Percentiles rank a stretch among this genome's conserved stretches.
These are phyloP conservation scores for Vaccinium myrtillus DNA, from an alignment of 148 eudicot genomes.

Conservation along the genomic window DNA sequence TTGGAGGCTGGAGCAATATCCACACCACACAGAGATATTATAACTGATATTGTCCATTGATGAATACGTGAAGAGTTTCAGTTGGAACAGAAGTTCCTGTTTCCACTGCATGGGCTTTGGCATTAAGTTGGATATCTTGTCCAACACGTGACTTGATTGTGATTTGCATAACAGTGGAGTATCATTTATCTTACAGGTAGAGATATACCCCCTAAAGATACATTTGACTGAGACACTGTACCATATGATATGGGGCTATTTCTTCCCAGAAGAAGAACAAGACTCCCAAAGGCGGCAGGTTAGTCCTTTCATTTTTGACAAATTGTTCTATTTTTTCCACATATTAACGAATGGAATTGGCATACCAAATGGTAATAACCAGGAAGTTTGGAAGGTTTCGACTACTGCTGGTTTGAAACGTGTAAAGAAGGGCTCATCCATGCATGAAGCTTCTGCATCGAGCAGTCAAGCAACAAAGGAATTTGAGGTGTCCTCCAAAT, in stretches of 20 bases:
- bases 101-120: neutral
- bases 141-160: neutral
- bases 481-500: slow-evolving; percentile 54
- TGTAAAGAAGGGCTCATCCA: slow-evolving; percentile 64
- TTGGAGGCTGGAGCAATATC: slow-evolving; percentile 1
- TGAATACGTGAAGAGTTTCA: neutral
- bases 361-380: slow-evolving; percentile 22
- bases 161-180: slow-evolving; percentile 9
- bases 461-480: slow-evolving; percentile 52
- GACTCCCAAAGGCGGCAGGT: slow-evolving; percentile 98
- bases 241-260: slow-evolving; percentile 93
- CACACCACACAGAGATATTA: neutral
- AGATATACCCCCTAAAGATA: slow-evolving; percentile 92
- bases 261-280: slow-evolving; percentile 99
- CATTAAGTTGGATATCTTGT: slow-evolving; percentile 10
- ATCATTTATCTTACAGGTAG: slow-evolving; percentile 56
- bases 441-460: slow-evolving; percentile 56
- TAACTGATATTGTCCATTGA: neutral
- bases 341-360: neutral
- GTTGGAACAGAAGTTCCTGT: neutral
- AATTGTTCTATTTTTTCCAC: neutral
- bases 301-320: slow-evolving; percentile 20
- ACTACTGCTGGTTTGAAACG: slow-evolving; percentile 94
- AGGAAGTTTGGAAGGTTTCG: slow-evolving; percentile 98
- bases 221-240: slow-evolving; percentile 92